A percentile compares a stretch with the other conserved stretches of the same genome.
Evolutionary conservation across 495 filamentous ascomycete genomes (phyloP).

Genomic region (Bombardia bombarda): DNA sequence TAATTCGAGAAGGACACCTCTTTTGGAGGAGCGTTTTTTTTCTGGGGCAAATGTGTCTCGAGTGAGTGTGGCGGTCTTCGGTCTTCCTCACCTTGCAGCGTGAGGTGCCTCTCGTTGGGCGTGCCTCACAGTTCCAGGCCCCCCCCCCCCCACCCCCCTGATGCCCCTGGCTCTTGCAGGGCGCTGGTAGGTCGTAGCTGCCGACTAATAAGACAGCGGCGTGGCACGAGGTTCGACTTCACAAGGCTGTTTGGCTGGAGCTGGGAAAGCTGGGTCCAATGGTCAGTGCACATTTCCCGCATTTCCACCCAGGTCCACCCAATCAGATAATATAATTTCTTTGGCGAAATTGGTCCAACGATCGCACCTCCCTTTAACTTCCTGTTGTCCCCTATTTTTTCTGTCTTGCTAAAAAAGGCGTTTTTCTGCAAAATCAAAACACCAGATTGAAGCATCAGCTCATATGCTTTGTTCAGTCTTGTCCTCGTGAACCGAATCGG

Average conservation of each 20-base stretch:
- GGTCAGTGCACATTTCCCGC: not conserved
- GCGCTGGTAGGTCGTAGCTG: no score
- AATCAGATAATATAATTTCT: conserved; percentile 16
- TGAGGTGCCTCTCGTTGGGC: no score
- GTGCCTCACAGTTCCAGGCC: no score
- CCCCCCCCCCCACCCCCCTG: not conserved
- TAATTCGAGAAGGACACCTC: conserved; percentile 11
- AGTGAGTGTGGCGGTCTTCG: no score
- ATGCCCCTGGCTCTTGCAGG: not conserved
- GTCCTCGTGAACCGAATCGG: no score
- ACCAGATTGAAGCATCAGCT: no score
- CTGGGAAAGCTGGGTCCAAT: not conserved
- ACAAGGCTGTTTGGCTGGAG: conserved; percentile 6
- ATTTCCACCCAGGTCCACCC: not conserved
- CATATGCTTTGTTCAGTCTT: no score
- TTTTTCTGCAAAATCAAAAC: no score
- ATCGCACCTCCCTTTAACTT: conserved; percentile 2
- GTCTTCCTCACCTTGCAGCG: no score
- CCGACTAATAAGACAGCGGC: not conserved
- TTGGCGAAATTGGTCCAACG: conserved; percentile 27
- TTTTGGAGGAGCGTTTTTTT: conserved; percentile 2
- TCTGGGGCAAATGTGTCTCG: no score
- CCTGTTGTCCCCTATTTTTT: no score
- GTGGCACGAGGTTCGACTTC: conserved; percentile 4
- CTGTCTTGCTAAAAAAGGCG: no score